Evolutionary conservation across 495 filamentous ascomycete species (phyloP), one percentile per base, ranked within the genome.

Genomic region (Aspergillus baeticus): DNA sequence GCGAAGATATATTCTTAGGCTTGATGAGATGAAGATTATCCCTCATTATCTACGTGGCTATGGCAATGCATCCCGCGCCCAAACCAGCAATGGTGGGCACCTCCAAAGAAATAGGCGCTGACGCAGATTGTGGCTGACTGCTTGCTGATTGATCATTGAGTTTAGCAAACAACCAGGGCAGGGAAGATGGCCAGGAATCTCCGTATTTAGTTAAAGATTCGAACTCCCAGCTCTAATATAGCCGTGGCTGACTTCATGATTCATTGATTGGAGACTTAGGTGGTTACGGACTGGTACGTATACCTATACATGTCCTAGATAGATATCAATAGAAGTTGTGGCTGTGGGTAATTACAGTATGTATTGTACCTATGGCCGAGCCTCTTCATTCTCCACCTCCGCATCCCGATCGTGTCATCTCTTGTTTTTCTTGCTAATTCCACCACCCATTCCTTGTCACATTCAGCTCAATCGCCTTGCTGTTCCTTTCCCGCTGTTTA

Each of bases 301-400:
- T n/a, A n/a, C n/a, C n/a, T 37, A 37, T 13, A 11, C 10, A 11
- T 41, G 38, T 23, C 47, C 47, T 20, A 38, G 17, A 49, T 36
- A 49, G 47, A 33, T 33, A 50, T 50, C 47, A 38, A 50, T 50
- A 38, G 18, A 3, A 33, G 17, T 11, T 49, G 47, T 50, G 47
- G 47, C 46, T 50, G 47, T 38, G 34, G 26, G 4, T 8, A 8
- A 36, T n/a, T n/a, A n/a, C n/a, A n/a, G n/a, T n/a, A n/a, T n/a
- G n/a, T n/a, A n/a, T 21, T 38, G 34, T 50, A 10, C 17, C 23
- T 35, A 23, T 20, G 33, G 34, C 47, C 34, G 7, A 49, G 46
- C 35, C 47, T 50, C 34, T 10, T 11, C 6, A 18, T n/a, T 35
- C 44, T 47, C 44, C 44, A 29, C 44, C 44, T 47, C 44, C 44